Evolutionary conservation across 1,284 basidiomycete species (phyloP), one percentile per base, ranked within the genome.

Genomic region (Sphagnurus paluster): DNA sequence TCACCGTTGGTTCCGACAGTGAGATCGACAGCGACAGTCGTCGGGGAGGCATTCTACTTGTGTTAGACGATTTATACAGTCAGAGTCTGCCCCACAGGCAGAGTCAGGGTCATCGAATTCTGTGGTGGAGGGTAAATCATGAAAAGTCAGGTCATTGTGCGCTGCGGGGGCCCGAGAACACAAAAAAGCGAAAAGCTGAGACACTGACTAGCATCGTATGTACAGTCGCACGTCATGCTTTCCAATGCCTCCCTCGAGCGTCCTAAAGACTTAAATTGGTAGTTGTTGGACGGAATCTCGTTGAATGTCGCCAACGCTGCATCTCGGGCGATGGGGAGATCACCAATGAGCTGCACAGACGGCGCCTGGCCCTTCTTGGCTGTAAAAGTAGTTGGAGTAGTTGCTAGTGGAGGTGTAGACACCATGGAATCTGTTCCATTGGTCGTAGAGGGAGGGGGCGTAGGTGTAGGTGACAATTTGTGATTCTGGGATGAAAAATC

Each of bases 51-150:
- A 99, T 67, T 99, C 96, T 20, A 99, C 93, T 69, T 98, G 95
- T 20, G 97, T 97, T 48, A 98, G 82, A 48, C 94, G 81, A 67
- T 99, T 99, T 74, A 99, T 98, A 67, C 97, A 99, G 66, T 94
- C 90, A 17, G 92, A 92, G 50, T 82, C 75, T 41, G 84, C 80
- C n/a, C 93, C 92, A 67, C 96, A 99, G 5, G 93, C 92, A 46
- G 70, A 72, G 46, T 77, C 73, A 10, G 71, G 71, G 51, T 77
- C 73, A 57, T 89, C 82, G 17, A 72, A 64, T 54, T 73, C 83
- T 87, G 59, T 57, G 50, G 42, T 35, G 39, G 37, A 55, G 46
- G 14, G 16, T 39, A 46, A 46, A 49, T 8, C 36, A 30, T n/a
- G 9, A 30, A 54, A 32, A 16, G 20, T 45, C 34, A 40, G 46